These are phyloP conservation scores for Backusella parvicylindrica DNA, from an alignment of 192 early-diverging fungal species.

Conservation along the genomic window DNA sequence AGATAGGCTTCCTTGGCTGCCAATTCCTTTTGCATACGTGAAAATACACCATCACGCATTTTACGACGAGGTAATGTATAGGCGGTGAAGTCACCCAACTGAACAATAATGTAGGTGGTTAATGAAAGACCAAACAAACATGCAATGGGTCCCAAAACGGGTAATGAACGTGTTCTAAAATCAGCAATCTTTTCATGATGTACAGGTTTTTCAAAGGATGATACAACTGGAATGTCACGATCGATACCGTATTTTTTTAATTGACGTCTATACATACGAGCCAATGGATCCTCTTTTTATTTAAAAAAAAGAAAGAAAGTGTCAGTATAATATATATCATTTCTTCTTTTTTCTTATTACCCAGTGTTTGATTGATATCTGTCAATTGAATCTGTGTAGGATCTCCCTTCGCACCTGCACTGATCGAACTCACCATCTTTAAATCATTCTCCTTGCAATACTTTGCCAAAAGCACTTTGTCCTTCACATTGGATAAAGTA, in stretches of 20 bases:
- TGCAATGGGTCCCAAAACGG: constrained; percentile 75
- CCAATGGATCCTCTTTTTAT: constrained; percentile 79
- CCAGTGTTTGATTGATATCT: constrained; percentile 87
- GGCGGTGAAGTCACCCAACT: constrained; percentile 44
- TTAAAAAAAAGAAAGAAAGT: not conserved
- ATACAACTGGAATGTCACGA: constrained; percentile 80
- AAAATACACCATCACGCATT: constrained; percentile 65
- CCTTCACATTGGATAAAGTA: constrained; percentile 89
- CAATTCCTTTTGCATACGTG: constrained; percentile 70
- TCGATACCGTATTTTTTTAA: constrained; percentile 71
- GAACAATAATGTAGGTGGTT: constrained; percentile 77
- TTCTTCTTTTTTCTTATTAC: constrained; percentile 29
- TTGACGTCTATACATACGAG: constrained; percentile 71
- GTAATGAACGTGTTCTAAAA: constrained; percentile 75
- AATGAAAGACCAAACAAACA: constrained; percentile 92
- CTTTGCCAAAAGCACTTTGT: constrained; percentile 79
- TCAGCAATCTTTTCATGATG: constrained; percentile 61
- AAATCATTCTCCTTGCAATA: constrained; percentile 74
- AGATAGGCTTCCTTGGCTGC: constrained; percentile 43
- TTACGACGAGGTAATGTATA: constrained; percentile 67
- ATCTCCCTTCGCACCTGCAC: constrained; percentile 91
- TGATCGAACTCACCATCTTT: constrained; percentile 86
- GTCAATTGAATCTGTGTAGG: constrained; percentile 90
- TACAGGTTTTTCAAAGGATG: constrained; percentile 90
- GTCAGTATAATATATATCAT: not conserved